A percentile compares a stretch with the other conserved stretches of the same genome.
phyloP scores from a whole-genome alignment of 495 filamentous ascomycete genomes.

The Entonaema liquescens region DNA sequence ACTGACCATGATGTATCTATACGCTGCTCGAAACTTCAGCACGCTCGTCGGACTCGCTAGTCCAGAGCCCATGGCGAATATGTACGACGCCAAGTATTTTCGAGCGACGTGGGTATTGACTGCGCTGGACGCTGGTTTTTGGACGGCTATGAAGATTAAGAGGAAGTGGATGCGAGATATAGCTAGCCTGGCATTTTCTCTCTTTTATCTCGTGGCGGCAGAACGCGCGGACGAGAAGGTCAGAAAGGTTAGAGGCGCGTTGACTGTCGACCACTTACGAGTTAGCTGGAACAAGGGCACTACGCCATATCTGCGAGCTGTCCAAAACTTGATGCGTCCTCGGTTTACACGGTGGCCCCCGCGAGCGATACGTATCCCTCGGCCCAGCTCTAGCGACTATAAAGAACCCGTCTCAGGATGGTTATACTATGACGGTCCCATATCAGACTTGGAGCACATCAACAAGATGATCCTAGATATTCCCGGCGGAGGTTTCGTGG shows the following conservation, averaged over 20 bases:
- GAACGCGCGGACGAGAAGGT: conserved; percentile 97
- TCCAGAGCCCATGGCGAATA: conserved; percentile 91
- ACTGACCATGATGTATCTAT: conserved; percentile 89
- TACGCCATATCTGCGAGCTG: conserved; percentile 79
- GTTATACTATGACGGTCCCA: conserved; percentile 92
- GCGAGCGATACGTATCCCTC: conserved; percentile 80
- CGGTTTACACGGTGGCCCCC: conserved; percentile 79
- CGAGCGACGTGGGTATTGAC: conserved; percentile 97
- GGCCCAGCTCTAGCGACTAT: conserved; percentile 80
- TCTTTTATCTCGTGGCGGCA: conserved; percentile 91
- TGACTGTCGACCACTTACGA: conserved; percentile 91
- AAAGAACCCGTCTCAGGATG: conserved; percentile 83
- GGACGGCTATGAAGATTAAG: conserved; percentile 94
- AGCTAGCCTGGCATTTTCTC: conserved; percentile 79
- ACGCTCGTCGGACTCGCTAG: conserved; percentile 90
- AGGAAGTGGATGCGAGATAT: conserved; percentile 84
- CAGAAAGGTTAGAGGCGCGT: conserved; percentile 82
- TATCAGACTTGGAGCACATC: conserved; percentile 78
- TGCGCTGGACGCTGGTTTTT: conserved; percentile 94
- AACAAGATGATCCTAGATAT: conserved; percentile 87
- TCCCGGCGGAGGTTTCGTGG: conserved; percentile 93
- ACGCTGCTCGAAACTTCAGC: conserved; percentile 89
- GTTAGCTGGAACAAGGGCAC: conserved; percentile 95
- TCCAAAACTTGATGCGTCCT: conserved; percentile 78
- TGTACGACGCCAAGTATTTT: conserved; percentile 95